Conservation (phyloP, 202 grass and related monocot species). For the Carex arenaria region DNA sequence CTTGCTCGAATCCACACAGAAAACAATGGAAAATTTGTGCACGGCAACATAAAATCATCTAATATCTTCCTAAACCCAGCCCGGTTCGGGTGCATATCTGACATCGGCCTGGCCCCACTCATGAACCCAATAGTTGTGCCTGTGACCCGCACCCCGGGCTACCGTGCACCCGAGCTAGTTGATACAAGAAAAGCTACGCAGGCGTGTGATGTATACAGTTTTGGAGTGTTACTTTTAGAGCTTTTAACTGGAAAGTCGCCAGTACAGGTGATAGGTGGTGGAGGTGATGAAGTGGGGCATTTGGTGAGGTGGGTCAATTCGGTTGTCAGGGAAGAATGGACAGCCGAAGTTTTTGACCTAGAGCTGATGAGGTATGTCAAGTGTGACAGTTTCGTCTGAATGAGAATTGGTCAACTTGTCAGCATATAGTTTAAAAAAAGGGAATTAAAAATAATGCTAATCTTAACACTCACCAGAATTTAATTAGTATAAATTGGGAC, state of each 20-base stretch:
- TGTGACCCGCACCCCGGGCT: constrained; percentile 33
- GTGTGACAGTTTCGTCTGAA: neutral
- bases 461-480: neutral
- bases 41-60: constrained; percentile 46
- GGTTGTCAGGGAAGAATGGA: constrained; percentile 93
- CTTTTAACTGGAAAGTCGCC: constrained; percentile 47
- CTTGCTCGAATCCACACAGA: constrained; percentile 35
- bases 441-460: neutral
- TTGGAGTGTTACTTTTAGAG: constrained; percentile 40
- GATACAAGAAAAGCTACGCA: constrained; percentile 43
- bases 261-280: constrained; percentile 33
- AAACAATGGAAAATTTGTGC: constrained; percentile 49
- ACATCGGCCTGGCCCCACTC: constrained; percentile 30
- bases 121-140: constrained; percentile 37
- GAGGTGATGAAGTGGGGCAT: constrained; percentile 46
- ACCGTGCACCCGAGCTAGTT: constrained; percentile 42
- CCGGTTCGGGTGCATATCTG: constrained; percentile 32
- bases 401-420: neutral
- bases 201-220: constrained; percentile 47
- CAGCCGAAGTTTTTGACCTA: constrained; percentile 70
- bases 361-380: constrained; percentile 61
- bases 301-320: constrained; percentile 52
- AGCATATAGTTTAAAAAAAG: neutral
- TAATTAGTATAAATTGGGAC: neutral
- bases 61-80: constrained; percentile 37